Percentiles rank a stretch among this genome's conserved stretches.
phyloP scores from a whole-genome alignment of 495 filamentous ascomycete species.

The Tuber indicum region DNA sequence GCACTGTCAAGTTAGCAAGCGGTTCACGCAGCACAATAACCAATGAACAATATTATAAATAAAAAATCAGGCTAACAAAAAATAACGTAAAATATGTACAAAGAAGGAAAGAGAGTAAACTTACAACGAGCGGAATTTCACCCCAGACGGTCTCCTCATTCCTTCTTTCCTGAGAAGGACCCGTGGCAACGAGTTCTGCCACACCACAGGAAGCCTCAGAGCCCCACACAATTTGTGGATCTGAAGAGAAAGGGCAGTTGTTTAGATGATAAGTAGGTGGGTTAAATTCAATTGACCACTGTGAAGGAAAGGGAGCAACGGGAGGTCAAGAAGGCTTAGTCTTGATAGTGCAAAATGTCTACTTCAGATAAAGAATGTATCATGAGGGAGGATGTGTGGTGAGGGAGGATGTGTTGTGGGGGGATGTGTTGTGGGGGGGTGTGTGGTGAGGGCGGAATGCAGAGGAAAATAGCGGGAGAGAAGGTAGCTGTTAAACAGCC shows the following conservation, averaged over 20 bases:
- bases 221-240: background rate
- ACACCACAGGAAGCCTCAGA: background rate
- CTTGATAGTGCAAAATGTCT: too few relatives aligned
- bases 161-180: slow-evolving; percentile 1
- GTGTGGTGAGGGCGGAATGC: too few relatives aligned
- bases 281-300: background rate
- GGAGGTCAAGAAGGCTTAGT: too few relatives aligned
- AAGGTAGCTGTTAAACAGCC: too few relatives aligned
- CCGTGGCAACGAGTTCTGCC: background rate
- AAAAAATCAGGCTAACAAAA: background rate
- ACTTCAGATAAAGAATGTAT: too few relatives aligned
- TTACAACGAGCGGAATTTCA: slow-evolving; percentile 32
- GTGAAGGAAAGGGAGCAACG: background rate
- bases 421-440: too few relatives aligned
- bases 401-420: too few relatives aligned
- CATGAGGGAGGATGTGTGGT: too few relatives aligned
- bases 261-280: background rate
- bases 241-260: background rate
- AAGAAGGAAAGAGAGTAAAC: background rate
- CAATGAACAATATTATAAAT: background rate
- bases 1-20: slow-evolving; percentile 5
- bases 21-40: background rate
- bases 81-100: background rate
- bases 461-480: too few relatives aligned
- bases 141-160: slow-evolving; percentile 26